Evolutionary conservation across 345 rosid species (phyloP), one percentile per base, ranked within the genome.

Genomic region (Bruguiera gymnorhiza): DNA sequence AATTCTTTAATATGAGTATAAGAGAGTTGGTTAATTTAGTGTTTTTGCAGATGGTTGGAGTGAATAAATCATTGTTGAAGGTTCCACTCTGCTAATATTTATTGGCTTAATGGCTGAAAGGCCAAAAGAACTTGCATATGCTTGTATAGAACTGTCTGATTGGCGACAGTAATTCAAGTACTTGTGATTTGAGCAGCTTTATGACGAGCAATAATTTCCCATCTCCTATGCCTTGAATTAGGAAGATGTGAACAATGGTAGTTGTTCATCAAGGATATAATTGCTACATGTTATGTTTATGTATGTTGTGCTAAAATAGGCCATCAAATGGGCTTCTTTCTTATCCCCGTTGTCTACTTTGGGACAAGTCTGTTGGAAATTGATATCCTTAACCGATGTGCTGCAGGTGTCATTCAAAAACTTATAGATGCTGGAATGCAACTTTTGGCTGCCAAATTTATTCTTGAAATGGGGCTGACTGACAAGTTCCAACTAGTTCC

Each of bases 401-500:
- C 73, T 70, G 66, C 87, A 87, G 92, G 80, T 74, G 73, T 91
- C 16, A 70, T 89, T 62, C 76, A 74, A 60, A 89, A 83, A 72
- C 92, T 93, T 57, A 70, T 86, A 37, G 87, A 71, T 36, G 75
- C 30, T 64, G 85, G 81, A 24, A 86, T 89, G 64, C 72, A 81
- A 20, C 71, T 84, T 58, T 65, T 82, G 59, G 89, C 97, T 26
- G 83, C 86, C 62, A 88, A 66, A 72, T 84, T 86, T 70, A 73
- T 84, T 68, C 81, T 84, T 74, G 96, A 88, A 74, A 83, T 90
- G 75, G 83, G 84, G 78, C 72, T 91, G 77, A 66, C 70, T 20
- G 81, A 81, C 70, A 85, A 71, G 66, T 89, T 85, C 68, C 75
- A 86, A 18, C 92, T 92, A 15, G 80, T 85, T 65, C 72, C 83